Base-by-base conservation (phyloP, 1,139 yeast species). In the Suhomyces taliae region DNA sequence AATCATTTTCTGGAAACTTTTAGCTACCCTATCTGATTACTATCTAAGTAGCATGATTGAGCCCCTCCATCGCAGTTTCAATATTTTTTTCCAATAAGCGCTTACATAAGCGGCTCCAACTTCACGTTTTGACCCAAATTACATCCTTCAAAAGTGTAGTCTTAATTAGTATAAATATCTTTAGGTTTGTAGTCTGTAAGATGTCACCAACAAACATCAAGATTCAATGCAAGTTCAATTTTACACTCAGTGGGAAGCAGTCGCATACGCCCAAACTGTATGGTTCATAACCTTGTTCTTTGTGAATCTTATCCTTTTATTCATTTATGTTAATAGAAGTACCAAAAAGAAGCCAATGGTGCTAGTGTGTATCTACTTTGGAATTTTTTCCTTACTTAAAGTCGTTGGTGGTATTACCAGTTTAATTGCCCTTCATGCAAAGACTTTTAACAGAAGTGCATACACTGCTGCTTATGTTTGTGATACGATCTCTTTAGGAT, bases 401-500 rank as follows among this genome's bases (percentile, higher is more conserved):
- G 36, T 56, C 4, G 55, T 50, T 6, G 65, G 65, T 11, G 65
- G 61, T 15, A 46, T 56, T 34, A 47, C 55, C 27, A 54, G 54
- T 9, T 37, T 53, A 29, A 43, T 59, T 5, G 39, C 51, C 15
- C 42, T 58, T 12, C 44, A 51, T 7, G 38, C 39, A 8, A 29
- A 36, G 2, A 37, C 29, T 2, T 51, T 52, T 15, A 48, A 48
- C 36, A 12, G 26, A 14, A 49, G 51, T 3, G 35, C 55, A 9
- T 53, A 50, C 31, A 57, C 56, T 43, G 61, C 58, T 6, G 48
- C 64, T 2, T 60, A 56, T 37, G 45, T 57, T 15, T 55, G 58
- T 34, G 62, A 61, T 41, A 49, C 57, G 9, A 47, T 57, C 26
- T 54, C 62, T 7, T 40, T 60, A 31, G 64, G 65, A 31, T 35